Evolutionary conservation across 2,329 filamentous ascomycete species (phyloP).

Genomic region (Triangularia setosa): DNA sequence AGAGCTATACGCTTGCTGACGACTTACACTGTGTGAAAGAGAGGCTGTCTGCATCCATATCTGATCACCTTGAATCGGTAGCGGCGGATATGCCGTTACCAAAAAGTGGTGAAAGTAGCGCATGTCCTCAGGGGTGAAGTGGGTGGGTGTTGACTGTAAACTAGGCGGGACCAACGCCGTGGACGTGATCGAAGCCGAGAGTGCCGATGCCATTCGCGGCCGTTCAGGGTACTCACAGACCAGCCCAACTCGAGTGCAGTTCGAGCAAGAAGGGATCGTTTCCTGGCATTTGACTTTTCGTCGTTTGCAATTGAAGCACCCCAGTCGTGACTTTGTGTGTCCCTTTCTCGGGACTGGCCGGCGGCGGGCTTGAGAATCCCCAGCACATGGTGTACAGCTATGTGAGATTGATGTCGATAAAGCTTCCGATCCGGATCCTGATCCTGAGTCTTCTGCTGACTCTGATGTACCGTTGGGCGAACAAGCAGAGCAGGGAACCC

Average conservation of each 20-base stretch:
- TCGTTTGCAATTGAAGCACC: conserved; percentile 38
- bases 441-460: not conserved
- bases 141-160: conserved; percentile 19
- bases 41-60: conserved; percentile 37
- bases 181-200: conserved; percentile 10
- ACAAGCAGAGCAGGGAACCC: not conserved
- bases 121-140: conserved; percentile 43
- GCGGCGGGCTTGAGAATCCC: conserved; percentile 15
- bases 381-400: not conserved
- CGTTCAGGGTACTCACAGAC: conserved; percentile 34
- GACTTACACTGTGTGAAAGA: conserved; percentile 35
- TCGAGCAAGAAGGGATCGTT: conserved; percentile 32
- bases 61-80: conserved; percentile 35
- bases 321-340: conserved; percentile 39
- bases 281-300: conserved; percentile 46
- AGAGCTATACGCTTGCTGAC: not conserved
- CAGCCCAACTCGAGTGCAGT: conserved; percentile 36
- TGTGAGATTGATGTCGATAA: not conserved
- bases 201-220: not conserved
- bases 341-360: conserved; percentile 29
- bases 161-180: conserved; percentile 16
- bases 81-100: conserved; percentile 39
- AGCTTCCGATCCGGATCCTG: conserved; percentile 1
- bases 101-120: conserved; percentile 53
- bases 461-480: not conserved